Evolutionary conservation across 495 filamentous ascomycete genomes (phyloP).

Genomic region (Daldinia grandis): DNA sequence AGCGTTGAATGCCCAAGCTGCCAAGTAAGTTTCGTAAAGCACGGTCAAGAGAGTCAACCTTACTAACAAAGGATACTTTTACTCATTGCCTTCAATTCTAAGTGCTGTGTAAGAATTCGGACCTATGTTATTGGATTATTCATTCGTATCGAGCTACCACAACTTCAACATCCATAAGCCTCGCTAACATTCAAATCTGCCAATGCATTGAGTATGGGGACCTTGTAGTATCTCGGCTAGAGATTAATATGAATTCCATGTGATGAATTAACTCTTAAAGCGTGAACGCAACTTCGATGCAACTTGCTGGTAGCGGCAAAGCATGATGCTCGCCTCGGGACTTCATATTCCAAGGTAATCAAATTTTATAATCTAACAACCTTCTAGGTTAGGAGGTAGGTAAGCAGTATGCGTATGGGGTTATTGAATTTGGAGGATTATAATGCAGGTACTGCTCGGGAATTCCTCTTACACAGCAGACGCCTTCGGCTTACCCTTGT

Average conservation of each 20-base stretch:
- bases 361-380: neutral
- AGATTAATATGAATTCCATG: neutral
- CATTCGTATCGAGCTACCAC: too few relatives aligned
- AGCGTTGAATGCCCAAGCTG: neutral
- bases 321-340: conserved; percentile 2
- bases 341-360: neutral
- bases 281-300: neutral
- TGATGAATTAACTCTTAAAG: neutral
- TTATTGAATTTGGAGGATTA: neutral
- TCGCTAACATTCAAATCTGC: neutral
- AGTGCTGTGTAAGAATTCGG: neutral
- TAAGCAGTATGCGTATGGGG: neutral
- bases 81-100: neutral
- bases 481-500: neutral
- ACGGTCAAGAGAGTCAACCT: conserved; percentile 18
- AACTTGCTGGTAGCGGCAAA: conserved; percentile 3
- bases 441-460: neutral
- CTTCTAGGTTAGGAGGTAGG: neutral
- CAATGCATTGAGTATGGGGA: neutral
- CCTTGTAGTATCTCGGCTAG: neutral
- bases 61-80: neutral
- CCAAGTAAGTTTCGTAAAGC: conserved; percentile 1
- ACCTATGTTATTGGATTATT: too few relatives aligned
- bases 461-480: neutral
- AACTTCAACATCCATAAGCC: neutral